phyloP scores from a whole-genome alignment of 2,329 filamentous ascomycete genomes.

The Trichocomaceae sp. region DNA sequence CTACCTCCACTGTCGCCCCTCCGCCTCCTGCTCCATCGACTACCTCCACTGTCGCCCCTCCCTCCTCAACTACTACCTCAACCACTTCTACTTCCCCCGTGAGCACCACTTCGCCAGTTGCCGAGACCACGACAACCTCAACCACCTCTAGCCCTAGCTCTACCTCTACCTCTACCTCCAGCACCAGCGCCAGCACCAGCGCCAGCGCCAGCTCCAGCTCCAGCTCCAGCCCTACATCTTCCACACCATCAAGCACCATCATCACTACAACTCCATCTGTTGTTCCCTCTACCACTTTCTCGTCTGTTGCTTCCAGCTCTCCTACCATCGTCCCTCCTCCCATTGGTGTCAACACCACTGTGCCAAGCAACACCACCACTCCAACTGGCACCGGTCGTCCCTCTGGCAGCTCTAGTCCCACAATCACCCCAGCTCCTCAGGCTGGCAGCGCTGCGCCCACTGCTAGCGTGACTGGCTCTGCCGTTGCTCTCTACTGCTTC shows the following conservation, averaged over 20 bases:
- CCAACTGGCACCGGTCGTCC: constrained; percentile 1
- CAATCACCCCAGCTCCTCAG: constrained; percentile 1
- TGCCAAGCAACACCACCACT: constrained; percentile 5
- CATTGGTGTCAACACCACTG: background rate
- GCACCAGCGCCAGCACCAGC: background rate
- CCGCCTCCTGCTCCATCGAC: background rate
- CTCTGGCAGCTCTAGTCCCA: background rate
- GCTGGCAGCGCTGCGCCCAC: background rate
- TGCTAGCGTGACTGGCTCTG: constrained; percentile 6
- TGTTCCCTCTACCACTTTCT: constrained; percentile 30
- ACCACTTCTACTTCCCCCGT: background rate
- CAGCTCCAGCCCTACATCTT: background rate
- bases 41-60: background rate
- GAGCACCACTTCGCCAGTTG: background rate
- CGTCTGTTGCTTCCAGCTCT: constrained; percentile 2
- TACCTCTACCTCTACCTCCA: background rate
- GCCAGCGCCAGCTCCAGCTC: background rate
- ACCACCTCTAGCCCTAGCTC: background rate
- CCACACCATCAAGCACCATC: constrained; percentile 3
- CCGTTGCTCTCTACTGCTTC: constrained; percentile 12
- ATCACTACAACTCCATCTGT: constrained; percentile 20
- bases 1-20: background rate
- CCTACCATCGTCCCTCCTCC: background rate
- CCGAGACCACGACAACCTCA: background rate
- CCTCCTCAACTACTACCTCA: too few relatives aligned